Base-by-base conservation (phyloP, 2,329 filamentous ascomycete species). In the Claviceps citrina region DNA sequence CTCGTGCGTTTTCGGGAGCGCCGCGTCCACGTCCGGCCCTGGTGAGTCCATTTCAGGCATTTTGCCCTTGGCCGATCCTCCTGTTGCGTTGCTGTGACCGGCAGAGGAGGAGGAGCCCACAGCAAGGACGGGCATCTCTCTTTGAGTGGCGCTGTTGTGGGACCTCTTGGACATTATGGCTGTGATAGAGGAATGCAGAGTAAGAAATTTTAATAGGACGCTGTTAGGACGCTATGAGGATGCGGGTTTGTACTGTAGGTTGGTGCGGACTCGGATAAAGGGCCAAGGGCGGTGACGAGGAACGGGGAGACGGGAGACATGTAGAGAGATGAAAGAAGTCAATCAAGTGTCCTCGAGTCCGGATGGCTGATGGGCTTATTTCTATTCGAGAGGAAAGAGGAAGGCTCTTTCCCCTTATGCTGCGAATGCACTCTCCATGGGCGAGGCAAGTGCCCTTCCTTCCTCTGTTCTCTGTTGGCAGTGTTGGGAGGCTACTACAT, bases 1-100 rank as follows among this genome's bases (percentile, higher is more conserved):
- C 5, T 42, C 36, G 18, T 42, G 48, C 9, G 27, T 37, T 3
- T 18, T 22, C 31, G 41, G 41, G 13, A 34, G 24, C 8, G 7
- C 4, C 9, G 13, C 5, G 9, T 34, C 31, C 15, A 24, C 15
- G 18, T 9, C 16, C 8, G 31, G 24, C 4, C 12, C 13, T 12
- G 31, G 13, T 13, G 9, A 20, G 12, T 28, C 24, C 10, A 15
- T 19, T 39, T 34, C 31, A 20, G 38, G 12, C 38, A 39, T 39
- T 22, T 39, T 34, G 3, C n/a, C 7, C 13, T 27, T 18, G n/a
- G 25, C 7, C 18, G 36, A 31, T 24, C 19, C 26, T 30, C n/a
- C 20, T 5, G 19, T 18, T n/a, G 3, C 20, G 13, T 22, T 38
- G n/a, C n/a, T 31, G 22, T 27, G 38, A 12, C 31, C 24, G 15